phyloP scores from a whole-genome alignment of 495 filamentous ascomycete species.

The Chlorociboria aeruginascens region DNA sequence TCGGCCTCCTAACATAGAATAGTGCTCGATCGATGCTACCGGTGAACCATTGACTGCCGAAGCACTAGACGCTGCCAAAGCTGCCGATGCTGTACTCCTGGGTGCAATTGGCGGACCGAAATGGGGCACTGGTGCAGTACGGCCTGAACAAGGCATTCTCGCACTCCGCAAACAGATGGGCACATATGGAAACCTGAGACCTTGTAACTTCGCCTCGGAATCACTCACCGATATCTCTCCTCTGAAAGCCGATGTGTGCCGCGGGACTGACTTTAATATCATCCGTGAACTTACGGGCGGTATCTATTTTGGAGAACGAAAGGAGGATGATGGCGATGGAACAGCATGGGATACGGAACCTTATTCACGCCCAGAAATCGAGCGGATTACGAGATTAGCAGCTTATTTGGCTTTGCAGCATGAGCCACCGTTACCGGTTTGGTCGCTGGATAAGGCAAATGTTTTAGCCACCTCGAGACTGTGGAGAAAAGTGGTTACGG shows the following conservation, averaged over 20 bases:
- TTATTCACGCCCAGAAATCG: constrained; percentile 79
- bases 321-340: constrained; percentile 71
- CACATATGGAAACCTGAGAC: constrained; percentile 94
- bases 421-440: constrained; percentile 71
- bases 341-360: constrained; percentile 81
- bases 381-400: constrained; percentile 76
- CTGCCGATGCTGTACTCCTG: constrained; percentile 83
- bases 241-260: constrained; percentile 75
- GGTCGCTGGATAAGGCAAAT: constrained; percentile 94
- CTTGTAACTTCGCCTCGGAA: constrained; percentile 92
- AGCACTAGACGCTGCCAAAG: constrained; percentile 76
- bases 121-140: constrained; percentile 87
- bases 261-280: constrained; percentile 86
- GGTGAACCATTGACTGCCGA: constrained; percentile 70
- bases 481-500: constrained; percentile 80
- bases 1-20: constrained; percentile 3
- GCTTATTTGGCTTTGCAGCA: constrained; percentile 70
- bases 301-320: constrained; percentile 93
- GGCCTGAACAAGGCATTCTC: constrained; percentile 91
- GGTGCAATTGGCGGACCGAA: constrained; percentile 95
- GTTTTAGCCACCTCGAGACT: constrained; percentile 82
- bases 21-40: constrained; percentile 83
- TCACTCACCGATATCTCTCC: constrained; percentile 79
- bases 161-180: constrained; percentile 86
- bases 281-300: constrained; percentile 91